Percentiles rank a stretch among this genome's conserved stretches.
phyloP scores from a whole-genome alignment of 805 yeast genomes.

The Saccharomycopsis schoenii region DNA sequence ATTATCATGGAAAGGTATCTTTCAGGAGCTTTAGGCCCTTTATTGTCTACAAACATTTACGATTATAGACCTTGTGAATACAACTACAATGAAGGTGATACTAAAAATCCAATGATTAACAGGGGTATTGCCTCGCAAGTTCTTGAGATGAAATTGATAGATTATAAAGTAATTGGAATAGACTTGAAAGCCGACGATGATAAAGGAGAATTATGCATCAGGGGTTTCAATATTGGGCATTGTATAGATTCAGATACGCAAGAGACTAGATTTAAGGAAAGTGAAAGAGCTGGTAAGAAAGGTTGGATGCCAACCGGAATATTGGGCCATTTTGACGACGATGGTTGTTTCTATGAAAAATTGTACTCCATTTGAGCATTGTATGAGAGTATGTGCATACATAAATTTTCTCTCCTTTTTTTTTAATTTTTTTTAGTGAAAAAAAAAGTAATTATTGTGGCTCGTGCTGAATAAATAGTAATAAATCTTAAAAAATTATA shows the following conservation, averaged over 20 bases:
- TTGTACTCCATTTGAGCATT: slow-evolving; percentile 1
- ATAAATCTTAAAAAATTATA: not conserved
- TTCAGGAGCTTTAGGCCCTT: slow-evolving; percentile 9
- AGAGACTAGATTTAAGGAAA: slow-evolving; percentile 7
- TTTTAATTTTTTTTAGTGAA: not conserved
- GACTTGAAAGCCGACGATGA: slow-evolving; percentile 10
- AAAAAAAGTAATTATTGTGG: not conserved
- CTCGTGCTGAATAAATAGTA: not conserved
- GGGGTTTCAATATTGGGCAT: slow-evolving; percentile 17
- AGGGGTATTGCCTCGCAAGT: slow-evolving; percentile 16
- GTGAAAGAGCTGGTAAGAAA: slow-evolving; percentile 14
- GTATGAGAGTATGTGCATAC: not conserved
- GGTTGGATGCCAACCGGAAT: slow-evolving; percentile 20
- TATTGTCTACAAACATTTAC: slow-evolving; percentile 14
- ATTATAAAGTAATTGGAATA: slow-evolving; percentile 12
- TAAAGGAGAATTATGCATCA: slow-evolving; percentile 17
- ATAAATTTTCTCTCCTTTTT: not conserved
- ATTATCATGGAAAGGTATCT: slow-evolving; percentile 13
- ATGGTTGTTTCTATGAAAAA: slow-evolving; percentile 19
- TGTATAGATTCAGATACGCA: slow-evolving; percentile 10
- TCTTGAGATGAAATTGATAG: slow-evolving; percentile 16
- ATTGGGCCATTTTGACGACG: slow-evolving; percentile 14
- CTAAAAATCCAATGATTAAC: not conserved
- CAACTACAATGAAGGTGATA: not conserved
- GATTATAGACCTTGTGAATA: slow-evolving; percentile 12